Base-by-base conservation (phyloP, 2,329 filamentous ascomycete species). In the Aspergillus latus region DNA sequence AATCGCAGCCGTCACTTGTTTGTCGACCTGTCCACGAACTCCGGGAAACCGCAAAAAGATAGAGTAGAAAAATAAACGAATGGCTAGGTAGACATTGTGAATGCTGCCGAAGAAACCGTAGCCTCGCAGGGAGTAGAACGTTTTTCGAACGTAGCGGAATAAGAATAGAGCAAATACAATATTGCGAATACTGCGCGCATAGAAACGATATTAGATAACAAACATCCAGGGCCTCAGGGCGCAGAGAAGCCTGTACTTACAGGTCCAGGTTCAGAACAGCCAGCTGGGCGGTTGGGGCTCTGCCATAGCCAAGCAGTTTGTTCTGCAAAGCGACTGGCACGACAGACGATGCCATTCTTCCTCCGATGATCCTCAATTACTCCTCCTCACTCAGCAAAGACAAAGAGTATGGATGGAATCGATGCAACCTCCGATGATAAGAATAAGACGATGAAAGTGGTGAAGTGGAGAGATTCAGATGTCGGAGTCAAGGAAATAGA, bases 101-200 rank as follows among this genome's bases (percentile, higher is more conserved):
- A 91, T 68, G 57, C 90, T 89, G 61, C 93, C 93, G 69, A 96
- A 76, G 66, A 94, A 74, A 63, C 94, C 94, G 71, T 94, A 91
- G 64, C 94, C 94, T 68, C 89, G 90, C 64, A 97, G 82, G 70
- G 94, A 90, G 78, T 91, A 88, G 72, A 90, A 88, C 29, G 84
- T 83, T 68, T 88, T 89, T 63, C 91, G 89, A 32, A 88, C 84
- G 81, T 92, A 89, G 70, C 92, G 88, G 47, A 96, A 79, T 58
- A 97, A 73, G 77, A 97, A 97, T 65, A 96, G 83, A 69, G 92
- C 81, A 74, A 97, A 96, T 66, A 97, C 80, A 58, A 97, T 80
- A 72, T 97, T 96, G 53, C 90, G 89, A 59, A 96, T 69, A 58
- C 90, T 93, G 62, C 42, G 16, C 28, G 16, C 46, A 26, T 28